Conservation (phyloP, 2,329 filamentous ascomycete genomes). For the Dryadomyces quercus-mongolicae region DNA sequence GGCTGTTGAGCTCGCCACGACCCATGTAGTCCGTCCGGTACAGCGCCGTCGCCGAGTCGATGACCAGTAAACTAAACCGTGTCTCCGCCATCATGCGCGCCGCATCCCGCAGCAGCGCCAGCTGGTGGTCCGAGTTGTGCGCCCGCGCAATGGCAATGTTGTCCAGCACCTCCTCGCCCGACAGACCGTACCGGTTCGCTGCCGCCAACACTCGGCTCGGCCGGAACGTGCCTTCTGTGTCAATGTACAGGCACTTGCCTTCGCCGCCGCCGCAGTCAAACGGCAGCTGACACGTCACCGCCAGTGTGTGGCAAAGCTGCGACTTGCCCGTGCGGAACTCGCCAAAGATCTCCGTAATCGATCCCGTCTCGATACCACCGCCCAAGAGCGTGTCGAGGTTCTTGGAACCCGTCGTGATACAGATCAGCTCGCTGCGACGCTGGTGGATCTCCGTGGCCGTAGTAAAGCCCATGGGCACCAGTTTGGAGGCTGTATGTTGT, state of each 20-base stretch:
- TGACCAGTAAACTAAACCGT: constrained; percentile 86
- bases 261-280: constrained; percentile 99
- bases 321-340: constrained; percentile 98
- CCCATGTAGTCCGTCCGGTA: constrained; percentile 96
- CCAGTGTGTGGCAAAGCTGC: constrained; percentile 97
- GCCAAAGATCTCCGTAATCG: constrained; percentile 95
- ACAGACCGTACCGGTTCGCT: constrained; percentile 86
- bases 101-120: constrained; percentile 88
- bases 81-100: constrained; percentile 99
- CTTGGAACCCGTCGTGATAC: constrained; percentile 95
- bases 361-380: constrained; percentile 91
- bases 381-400: constrained; percentile 90
- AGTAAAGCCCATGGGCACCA: constrained; percentile 98
- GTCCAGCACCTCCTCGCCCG: constrained; percentile 93
- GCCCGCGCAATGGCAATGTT: constrained; percentile 97
- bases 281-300: constrained; percentile 91
- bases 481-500: constrained; percentile 59
- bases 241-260: constrained; percentile 96
- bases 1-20: constrained; percentile 89
- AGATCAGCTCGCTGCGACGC: constrained; percentile 90
- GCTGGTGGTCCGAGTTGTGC: constrained; percentile 96
- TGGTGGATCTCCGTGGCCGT: constrained; percentile 99
- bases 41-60: constrained; percentile 89
- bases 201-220: constrained; percentile 85
- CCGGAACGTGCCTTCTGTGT: constrained; percentile 94